Base-by-base conservation (phyloP, 495 filamentous ascomycete species). In the Choiromyces venosus region DNA sequence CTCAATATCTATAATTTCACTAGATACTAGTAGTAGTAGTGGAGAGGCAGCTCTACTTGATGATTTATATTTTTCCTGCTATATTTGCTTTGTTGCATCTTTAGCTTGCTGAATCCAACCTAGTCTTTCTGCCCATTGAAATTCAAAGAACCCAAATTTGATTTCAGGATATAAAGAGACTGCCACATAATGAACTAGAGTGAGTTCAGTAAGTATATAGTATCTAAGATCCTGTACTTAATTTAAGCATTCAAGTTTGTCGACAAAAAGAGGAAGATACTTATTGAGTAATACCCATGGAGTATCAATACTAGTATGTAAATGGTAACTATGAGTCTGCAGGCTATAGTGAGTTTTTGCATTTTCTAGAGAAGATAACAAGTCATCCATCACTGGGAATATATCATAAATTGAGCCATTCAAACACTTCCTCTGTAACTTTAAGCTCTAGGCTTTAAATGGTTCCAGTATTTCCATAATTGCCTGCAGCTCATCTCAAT, bases 121-220 rank as follows among this genome's bases (percentile, higher is more conserved):
- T 29, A 12, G 42, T 29, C 37, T 21, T 33, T 64, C 10, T 0
- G 2, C 25, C 40, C 42, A 70, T 29, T 70, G 39, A 7, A 52
- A 29, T 36, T 65, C 21, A 39, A 70, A 70, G 16, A 36, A 70
- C 14, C n/a, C 25, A 61, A 70, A 36, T 29, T 70, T 70, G 12
- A 65, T 70, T 4, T 25, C 42, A 0, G 68, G 68, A 35, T 70
- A 19, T 3, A 70, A 18, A 5, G 40, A 44, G 16, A 44, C 3
- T 4, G 40, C 2, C 7, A 21, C 33, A 37, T 66, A 66, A 7
- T 66, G 18, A 8, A 66, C 19, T 7, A 18, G 64, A 29, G n/a
- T 21, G 6, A 66, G 36, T 66, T 35, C 29, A 4, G 40, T 44
- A 0, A 44, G 18, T 19, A 18, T 44, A 21, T 44, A 19, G 40